Base-by-base conservation (phyloP, 2,329 filamentous ascomycete species). In the Colletotrichum zoysiae region DNA sequence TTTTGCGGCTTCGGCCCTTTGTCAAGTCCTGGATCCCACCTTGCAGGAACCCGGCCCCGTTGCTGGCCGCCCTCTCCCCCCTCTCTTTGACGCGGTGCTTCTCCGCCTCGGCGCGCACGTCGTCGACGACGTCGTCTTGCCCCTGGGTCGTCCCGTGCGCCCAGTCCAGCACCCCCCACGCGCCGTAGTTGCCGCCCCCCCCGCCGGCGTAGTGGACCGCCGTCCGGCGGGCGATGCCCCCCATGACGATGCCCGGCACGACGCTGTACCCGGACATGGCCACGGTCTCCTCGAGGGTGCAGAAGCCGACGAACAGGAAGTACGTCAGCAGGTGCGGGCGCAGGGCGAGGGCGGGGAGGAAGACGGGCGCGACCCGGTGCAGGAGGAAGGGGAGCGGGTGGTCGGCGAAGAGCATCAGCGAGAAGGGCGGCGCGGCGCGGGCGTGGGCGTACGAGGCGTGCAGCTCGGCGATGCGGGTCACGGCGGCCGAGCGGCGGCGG, bases 301-400 rank as follows among this genome's bases (percentile, higher is more conserved):
- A 87, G 35, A 94, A 78, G 0, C 86, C 85, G 20, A 90, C 83
- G 74, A 93, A 88, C 14, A 93, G 76, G 67, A 93, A 86, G 81
- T 91, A 94, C 0, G 91, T 93, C n/a, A 94, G 84, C 5, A 94
- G 85, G 78, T 95, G 92, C 46, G 91, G 90, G 11, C 90, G 89
- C 51, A 93, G 84, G n/a, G 87, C 74, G 26, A 90, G 81, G 1
- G 91, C 87, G 1, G 92, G 90, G 0, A 93, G 79, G 78, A 92
- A 92, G 8, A 90, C 80, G 0, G 92, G 92, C 1, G 92, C 70
- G 77, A 92, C 89, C 59, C 88, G 88, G 73, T 88, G 85, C 1
- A 93, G 80, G 8, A 94, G 81, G 59, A 92, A 87, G 1, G 90
- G 86, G 0, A 89, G 74, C 0, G 92, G 92, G 77, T 94, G 91